A percentile compares a stretch with the other conserved stretches of the same genome.
Conservation (phyloP, 176 grass and related monocot genomes). For the Zea mays region Zm-B73-REFERENCE-NAM-5.0 NC_050100.1:22336501-22337000, state of each 20-base stretch:
- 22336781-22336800: not conserved
- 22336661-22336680: constrained; percentile 9
- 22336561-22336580: constrained; percentile 33
- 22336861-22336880: not conserved
- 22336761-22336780: no score
- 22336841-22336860: not conserved
- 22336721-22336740: not conserved
- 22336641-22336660: not conserved
- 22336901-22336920: not conserved
- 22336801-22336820: constrained; percentile 29
- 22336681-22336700: not conserved
- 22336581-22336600: not conserved
- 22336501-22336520: no score
- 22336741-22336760: not conserved
- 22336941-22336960: not conserved
- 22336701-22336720: not conserved
- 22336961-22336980: constrained; percentile 23
- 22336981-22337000: no score
- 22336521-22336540: not conserved
- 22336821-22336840: not conserved
- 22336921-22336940: no score
- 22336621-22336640: not conserved
- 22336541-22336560: constrained; percentile 10
- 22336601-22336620: constrained; percentile 25
- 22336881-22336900: no score